Conservation (phyloP, 1,284 basidiomycete species). For the Peniophora sp. region DNA sequence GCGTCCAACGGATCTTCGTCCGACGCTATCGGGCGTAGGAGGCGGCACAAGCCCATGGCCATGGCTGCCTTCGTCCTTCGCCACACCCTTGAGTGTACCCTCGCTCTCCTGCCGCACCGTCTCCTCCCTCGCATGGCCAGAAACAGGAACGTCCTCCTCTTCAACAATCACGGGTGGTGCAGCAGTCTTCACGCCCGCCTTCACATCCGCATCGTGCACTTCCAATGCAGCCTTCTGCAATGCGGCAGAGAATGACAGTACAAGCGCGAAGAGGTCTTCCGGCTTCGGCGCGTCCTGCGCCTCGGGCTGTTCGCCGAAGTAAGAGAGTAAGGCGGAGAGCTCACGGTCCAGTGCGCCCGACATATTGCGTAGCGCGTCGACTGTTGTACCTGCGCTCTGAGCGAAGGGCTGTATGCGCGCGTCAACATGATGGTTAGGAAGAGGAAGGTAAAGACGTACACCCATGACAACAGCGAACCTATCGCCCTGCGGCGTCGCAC, state of each 20-base stretch:
- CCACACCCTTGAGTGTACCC: not conserved
- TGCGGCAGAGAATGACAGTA: slow-evolving; percentile 66
- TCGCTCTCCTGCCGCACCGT: not conserved
- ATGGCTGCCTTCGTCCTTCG: not conserved
- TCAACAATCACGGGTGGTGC: slow-evolving; percentile 3
- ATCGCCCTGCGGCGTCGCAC: slow-evolving; percentile 35
- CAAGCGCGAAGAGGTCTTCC: slow-evolving; percentile 73
- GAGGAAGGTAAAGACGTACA: slow-evolving; percentile 19
- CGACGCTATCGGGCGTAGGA: slow-evolving; percentile 28
- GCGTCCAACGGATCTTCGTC: slow-evolving; percentile 49
- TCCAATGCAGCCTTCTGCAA: slow-evolving; percentile 77
- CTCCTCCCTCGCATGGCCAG: slow-evolving; percentile 21
- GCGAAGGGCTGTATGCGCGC: slow-evolving; percentile 42
- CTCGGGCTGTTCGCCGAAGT: slow-evolving; percentile 67
- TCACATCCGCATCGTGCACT: slow-evolving; percentile 47
- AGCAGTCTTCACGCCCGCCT: slow-evolving; percentile 18
- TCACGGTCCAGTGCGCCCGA: slow-evolving; percentile 48
- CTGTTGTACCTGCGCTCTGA: slow-evolving; percentile 34
- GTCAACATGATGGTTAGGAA: slow-evolving; percentile 1
- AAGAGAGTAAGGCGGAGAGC: slow-evolving; percentile 49
- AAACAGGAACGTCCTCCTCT: slow-evolving; percentile 13
- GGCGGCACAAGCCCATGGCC: slow-evolving; percentile 17
- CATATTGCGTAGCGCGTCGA: slow-evolving; percentile 63
- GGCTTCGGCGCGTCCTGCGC: slow-evolving; percentile 57
- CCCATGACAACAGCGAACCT: slow-evolving; percentile 62